Evolutionary conservation across 352 stramenopile species (phyloP).

Genomic region (Globisporangium nodosum): DNA sequence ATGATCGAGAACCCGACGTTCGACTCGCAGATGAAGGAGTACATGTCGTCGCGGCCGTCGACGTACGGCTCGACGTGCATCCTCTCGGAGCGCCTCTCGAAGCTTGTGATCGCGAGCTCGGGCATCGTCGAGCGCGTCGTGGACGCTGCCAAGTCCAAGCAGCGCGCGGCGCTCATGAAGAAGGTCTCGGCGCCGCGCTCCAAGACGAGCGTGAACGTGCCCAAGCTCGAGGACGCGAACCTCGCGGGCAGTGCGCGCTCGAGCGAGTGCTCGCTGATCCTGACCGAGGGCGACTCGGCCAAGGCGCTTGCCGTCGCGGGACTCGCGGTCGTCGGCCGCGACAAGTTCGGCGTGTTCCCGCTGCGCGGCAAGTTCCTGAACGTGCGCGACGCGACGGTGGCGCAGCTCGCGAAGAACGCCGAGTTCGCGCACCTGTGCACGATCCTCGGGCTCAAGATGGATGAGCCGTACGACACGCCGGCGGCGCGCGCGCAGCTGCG

Average conservation of each 20-base stretch:
- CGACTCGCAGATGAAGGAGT: constrained; percentile 99
- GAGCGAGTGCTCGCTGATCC: constrained; percentile 95
- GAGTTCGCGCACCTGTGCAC: constrained; percentile 95
- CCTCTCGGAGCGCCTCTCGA: constrained; percentile 93
- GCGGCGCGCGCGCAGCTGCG: constrained; percentile 90
- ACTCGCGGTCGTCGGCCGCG: constrained; percentile 96
- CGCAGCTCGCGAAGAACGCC: constrained; percentile 90
- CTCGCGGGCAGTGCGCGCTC: constrained; percentile 89
- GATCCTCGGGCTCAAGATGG: constrained; percentile 98
- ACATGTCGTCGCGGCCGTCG: constrained; percentile 90
- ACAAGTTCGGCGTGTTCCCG: constrained; percentile 99
- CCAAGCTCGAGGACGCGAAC: constrained; percentile 99
- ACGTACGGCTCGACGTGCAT: constrained; percentile 89
- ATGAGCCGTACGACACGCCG: constrained; percentile 89
- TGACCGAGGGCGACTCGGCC: constrained; percentile 99
- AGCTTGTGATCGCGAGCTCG: constrained; percentile 92
- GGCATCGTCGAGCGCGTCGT: constrained; percentile 95
- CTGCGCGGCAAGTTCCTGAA: constrained; percentile 95
- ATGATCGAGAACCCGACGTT: constrained; percentile 99
- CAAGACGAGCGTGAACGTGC: constrained; percentile 89
- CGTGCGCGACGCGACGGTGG: constrained; percentile 79
- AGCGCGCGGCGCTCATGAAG: constrained; percentile 91
- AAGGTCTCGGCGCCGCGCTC: constrained; percentile 64
- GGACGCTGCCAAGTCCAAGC: constrained; percentile 90
- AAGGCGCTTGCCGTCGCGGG: constrained; percentile 99